Base-by-base conservation (phyloP, 2,329 filamentous ascomycete genomes). In the Westerdykella ornata region DNA sequence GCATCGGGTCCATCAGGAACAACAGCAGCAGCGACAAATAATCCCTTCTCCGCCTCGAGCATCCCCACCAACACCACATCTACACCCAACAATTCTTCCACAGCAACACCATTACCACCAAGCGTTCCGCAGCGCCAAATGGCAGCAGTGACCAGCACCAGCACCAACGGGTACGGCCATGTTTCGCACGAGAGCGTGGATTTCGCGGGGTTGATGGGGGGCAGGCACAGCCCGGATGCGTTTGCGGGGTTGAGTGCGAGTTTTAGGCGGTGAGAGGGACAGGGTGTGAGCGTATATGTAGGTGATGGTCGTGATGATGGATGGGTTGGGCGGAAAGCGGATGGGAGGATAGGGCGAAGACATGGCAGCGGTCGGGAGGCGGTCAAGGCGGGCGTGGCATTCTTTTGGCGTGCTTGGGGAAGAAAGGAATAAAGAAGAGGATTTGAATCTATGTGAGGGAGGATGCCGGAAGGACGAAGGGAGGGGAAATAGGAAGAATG, bases 151-250 rank as follows among this genome's bases (percentile, higher is more conserved):
- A n/a, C n/a, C n/a, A 17, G 30, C 37, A 7, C 18, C 46, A n/a
- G 35, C 42, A 29, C 46, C 46, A n/a, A 56, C 57, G 26, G 51
- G 47, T 2, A 51, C 50, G 42, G 41, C 56, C 66, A 78, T 68
- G 63, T 68, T 13, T 88, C 83, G 54, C 76, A 84, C 37, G 85
- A 88, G 57, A 88, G 84, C 62, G 78, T 86, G 61, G 71, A 72
- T 45, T 74, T 74, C 46, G 78, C 72, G 41, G 73, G 80, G 50
- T 76, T 84, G 31, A 72, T 79, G 62, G 76, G 54, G 53, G 85
- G 85, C 8, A 72, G 85, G 32, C 84, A 88, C 57, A 88, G 84
- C 53, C 85, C 85, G 3, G 85, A 89, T 64, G 85, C 85, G 12
- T 89, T 88, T 72, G 80, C 84, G 2, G 85, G 82, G 38, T 69